A percentile compares a stretch with the other conserved stretches of the same genome.
phyloP scores from a whole-genome alignment of 148 eudicot species.

The Chenopodium berlandieri region DNA sequence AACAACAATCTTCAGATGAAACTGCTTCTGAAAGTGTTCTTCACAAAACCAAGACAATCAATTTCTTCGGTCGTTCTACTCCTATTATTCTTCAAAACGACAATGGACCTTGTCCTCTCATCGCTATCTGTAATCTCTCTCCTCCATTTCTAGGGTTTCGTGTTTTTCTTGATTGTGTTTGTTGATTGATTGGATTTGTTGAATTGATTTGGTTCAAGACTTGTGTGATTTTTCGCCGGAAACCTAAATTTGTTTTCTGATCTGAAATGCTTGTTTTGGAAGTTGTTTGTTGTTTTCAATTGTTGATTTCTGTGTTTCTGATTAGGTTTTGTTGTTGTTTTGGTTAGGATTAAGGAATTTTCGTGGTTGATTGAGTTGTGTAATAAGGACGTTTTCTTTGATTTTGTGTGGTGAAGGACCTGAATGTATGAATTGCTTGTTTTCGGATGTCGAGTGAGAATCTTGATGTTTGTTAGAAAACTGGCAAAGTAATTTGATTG shows the following conservation, averaged over 20 bases:
- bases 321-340: background rate
- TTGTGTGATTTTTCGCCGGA: too few relatives aligned
- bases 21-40: constrained; percentile 20
- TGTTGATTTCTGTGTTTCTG: background rate
- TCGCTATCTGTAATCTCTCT: constrained; percentile 68
- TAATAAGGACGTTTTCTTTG: background rate
- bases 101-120: constrained; percentile 98
- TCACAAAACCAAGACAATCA: constrained; percentile 68
- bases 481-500: background rate
- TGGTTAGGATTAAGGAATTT: background rate
- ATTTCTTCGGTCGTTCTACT: constrained; percentile 62
- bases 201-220: background rate
- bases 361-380: background rate
- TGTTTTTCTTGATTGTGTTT: constrained; percentile 11
- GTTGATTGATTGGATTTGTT: background rate
- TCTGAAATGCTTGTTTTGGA: constrained; percentile 6
- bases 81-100: constrained; percentile 90
- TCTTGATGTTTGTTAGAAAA: background rate
- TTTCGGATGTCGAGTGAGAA: background rate
- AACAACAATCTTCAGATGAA: background rate
- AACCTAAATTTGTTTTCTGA: background rate
- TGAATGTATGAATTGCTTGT: background rate
- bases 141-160: constrained; percentile 37
- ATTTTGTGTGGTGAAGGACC: background rate
- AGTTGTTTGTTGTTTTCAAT: background rate